A percentile compares a stretch with the other conserved stretches of the same genome.
phyloP scores from a whole-genome alignment of 2,329 filamentous ascomycete species.

The Clonostachys byssicola region DNA sequence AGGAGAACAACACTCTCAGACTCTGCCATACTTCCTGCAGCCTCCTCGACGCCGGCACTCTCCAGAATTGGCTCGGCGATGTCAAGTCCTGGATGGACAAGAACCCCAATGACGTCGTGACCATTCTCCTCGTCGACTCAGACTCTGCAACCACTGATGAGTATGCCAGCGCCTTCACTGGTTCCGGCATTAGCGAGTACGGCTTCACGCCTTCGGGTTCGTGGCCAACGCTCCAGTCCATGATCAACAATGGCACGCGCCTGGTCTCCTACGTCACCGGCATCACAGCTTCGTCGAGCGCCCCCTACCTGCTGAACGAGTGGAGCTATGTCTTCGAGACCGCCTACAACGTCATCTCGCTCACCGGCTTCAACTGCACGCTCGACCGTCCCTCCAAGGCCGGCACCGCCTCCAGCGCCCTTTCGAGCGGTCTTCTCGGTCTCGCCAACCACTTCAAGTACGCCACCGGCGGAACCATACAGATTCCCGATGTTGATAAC shows the following conservation, averaged over 20 bases:
- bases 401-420: slow-evolving; percentile 42
- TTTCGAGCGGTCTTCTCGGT: slow-evolving; percentile 58
- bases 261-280: slow-evolving; percentile 67
- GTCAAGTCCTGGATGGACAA: slow-evolving; percentile 66
- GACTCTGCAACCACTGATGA: slow-evolving; percentile 51
- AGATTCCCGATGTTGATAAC: slow-evolving; percentile 56
- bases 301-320: slow-evolving; percentile 59
- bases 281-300: slow-evolving; percentile 29
- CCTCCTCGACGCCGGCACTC: slow-evolving; percentile 64
- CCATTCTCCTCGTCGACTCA: slow-evolving; percentile 68
- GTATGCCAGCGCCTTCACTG: slow-evolving; percentile 49
- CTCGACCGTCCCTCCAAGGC: slow-evolving; percentile 60
- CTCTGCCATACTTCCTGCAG: slow-evolving; percentile 68
- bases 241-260: slow-evolving; percentile 62
- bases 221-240: slow-evolving; percentile 69
- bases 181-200: slow-evolving; percentile 56
- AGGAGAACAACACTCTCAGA: slow-evolving; percentile 51
- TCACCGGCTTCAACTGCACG: slow-evolving; percentile 67
- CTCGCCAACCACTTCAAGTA: slow-evolving; percentile 82
- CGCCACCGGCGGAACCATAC: slow-evolving; percentile 45
- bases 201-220: slow-evolving; percentile 51
- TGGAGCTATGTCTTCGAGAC: slow-evolving; percentile 72
- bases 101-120: slow-evolving; percentile 73
- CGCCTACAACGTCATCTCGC: slow-evolving; percentile 56
- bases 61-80: slow-evolving; percentile 58